Percentiles rank a stretch among this genome's conserved stretches.
phyloP scores from a whole-genome alignment of 495 filamentous ascomycete genomes.

The Thermochaetoides thermophila region DNA sequence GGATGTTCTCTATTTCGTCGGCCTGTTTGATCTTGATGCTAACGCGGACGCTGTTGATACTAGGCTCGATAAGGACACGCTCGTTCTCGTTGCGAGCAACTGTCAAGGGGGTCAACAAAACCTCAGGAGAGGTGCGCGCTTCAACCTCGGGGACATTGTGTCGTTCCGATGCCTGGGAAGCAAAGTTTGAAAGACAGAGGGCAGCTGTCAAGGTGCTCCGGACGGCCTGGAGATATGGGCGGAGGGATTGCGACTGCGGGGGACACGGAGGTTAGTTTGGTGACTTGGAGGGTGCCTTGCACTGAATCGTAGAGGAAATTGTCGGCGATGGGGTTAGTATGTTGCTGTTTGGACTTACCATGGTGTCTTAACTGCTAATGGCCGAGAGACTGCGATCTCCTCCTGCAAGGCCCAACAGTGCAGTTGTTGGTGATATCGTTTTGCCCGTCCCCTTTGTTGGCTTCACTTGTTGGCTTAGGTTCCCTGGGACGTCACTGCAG shows the following conservation, averaged over 20 bases:
- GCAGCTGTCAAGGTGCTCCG: slow-evolving; percentile 88
- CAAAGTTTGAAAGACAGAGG: slow-evolving; percentile 91
- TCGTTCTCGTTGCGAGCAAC: slow-evolving; percentile 92
- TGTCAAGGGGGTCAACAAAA: slow-evolving; percentile 79
- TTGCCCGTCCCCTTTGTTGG: not conserved
- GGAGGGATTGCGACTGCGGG: slow-evolving; percentile 83
- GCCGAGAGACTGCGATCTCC: not conserved
- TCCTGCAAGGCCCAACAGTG: slow-evolving; percentile 1
- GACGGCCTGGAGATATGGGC: slow-evolving; percentile 93
- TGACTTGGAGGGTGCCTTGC: too few species aligned
- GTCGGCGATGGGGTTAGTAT: too few species aligned
- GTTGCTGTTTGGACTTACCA: too few species aligned
- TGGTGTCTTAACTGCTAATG: slow-evolving; percentile 6
- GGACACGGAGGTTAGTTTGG: slow-evolving; percentile 1
- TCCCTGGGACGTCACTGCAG: too few species aligned
- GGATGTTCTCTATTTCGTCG: slow-evolving; percentile 93
- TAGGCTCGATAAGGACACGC: slow-evolving; percentile 82
- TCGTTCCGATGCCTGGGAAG: slow-evolving; percentile 85
- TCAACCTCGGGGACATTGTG: slow-evolving; percentile 98
- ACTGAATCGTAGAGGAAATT: too few species aligned
- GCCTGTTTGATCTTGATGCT: slow-evolving; percentile 98
- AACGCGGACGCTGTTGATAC: slow-evolving; percentile 86
- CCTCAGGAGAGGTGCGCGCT: slow-evolving; percentile 78
- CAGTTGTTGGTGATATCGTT: slow-evolving; percentile 1
- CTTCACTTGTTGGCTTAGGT: too few species aligned